These are phyloP conservation scores for Malassezia equina DNA, from an alignment of 1,284 basidiomycete species.

Conservation along the genomic window DNA sequence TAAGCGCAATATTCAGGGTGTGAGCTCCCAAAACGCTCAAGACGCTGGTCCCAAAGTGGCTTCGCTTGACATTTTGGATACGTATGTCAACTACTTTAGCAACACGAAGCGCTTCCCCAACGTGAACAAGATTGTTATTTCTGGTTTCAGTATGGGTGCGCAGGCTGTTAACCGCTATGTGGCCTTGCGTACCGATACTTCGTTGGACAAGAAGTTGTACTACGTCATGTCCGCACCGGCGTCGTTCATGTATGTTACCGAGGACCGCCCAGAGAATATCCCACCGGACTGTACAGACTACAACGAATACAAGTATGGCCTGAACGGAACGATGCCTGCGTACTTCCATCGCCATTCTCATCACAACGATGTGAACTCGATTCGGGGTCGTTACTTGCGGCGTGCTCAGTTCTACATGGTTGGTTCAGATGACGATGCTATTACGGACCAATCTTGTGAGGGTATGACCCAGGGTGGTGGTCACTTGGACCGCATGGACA, in stretches of 20 bases:
- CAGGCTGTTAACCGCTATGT: constrained; percentile 36
- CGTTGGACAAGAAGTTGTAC: constrained; percentile 23
- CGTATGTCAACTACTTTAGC: constrained; percentile 25
- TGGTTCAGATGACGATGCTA: constrained; percentile 21
- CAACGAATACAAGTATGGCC: constrained; percentile 41
- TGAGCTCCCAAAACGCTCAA: neutral
- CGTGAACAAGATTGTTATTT: constrained; percentile 35
- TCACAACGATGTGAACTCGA: neutral
- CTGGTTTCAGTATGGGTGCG: constrained; percentile 36
- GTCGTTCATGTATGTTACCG: constrained; percentile 34
- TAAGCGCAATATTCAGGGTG: constrained; percentile 1
- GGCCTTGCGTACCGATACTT: constrained; percentile 21
- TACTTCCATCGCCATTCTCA: constrained; percentile 20
- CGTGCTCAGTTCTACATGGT: constrained; percentile 32
- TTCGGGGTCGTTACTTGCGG: constrained; percentile 22
- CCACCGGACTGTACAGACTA: constrained; percentile 16
- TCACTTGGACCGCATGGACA: constrained; percentile 34
- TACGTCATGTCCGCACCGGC: constrained; percentile 36
- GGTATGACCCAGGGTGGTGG: constrained; percentile 28
- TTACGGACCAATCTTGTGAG: constrained; percentile 23
- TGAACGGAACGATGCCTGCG: constrained; percentile 28
- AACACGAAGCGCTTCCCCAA: constrained; percentile 28
- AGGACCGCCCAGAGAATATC: constrained; percentile 7
- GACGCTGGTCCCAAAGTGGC: constrained; percentile 14
- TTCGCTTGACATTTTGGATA: constrained; percentile 33